Percentiles rank a stretch among this genome's conserved stretches.
Evolutionary conservation across 768 basidiomycete species (phyloP).

Genomic region (Suillus clintonianus): DNA sequence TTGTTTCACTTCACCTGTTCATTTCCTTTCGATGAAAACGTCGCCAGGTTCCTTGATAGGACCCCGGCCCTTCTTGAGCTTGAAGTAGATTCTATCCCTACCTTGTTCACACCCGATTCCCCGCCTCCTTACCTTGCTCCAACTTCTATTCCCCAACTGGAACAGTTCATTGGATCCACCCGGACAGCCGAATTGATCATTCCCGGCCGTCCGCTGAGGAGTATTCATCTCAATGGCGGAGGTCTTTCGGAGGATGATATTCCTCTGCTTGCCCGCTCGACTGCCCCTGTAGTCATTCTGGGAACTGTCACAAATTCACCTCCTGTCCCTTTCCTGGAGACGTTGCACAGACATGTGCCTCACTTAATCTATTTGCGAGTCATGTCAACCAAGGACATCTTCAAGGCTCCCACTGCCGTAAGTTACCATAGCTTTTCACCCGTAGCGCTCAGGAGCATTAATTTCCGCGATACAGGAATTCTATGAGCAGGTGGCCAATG

Average conservation of each 20-base stretch:
- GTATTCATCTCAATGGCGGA: constrained; percentile 62
- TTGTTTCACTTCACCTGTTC: constrained; percentile 61
- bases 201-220: constrained; percentile 65
- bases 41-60: constrained; percentile 59
- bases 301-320: constrained; percentile 60
- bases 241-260: constrained; percentile 61
- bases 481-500: constrained; percentile 59
- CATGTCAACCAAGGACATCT: constrained; percentile 55
- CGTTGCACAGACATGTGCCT: constrained; percentile 57
- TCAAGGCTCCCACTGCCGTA: constrained; percentile 53
- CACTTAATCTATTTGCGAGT: constrained; percentile 67
- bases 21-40: constrained; percentile 59
- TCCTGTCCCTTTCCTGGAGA: constrained; percentile 57
- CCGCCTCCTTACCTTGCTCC: constrained; percentile 26
- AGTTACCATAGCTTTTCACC: constrained; percentile 24
- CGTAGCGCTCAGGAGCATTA: constrained; percentile 20
- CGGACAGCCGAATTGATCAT: constrained; percentile 56
- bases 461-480: constrained; percentile 47
- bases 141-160: constrained; percentile 44
- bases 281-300: constrained; percentile 54
- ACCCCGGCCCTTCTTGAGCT: constrained; percentile 58
- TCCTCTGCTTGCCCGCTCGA: constrained; percentile 48
- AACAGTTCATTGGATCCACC: constrained; percentile 63
- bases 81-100: constrained; percentile 48
- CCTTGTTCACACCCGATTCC: constrained; percentile 20